Base-by-base conservation (phyloP, 73 alveolate species). In the Effrenium voratum region DNA sequence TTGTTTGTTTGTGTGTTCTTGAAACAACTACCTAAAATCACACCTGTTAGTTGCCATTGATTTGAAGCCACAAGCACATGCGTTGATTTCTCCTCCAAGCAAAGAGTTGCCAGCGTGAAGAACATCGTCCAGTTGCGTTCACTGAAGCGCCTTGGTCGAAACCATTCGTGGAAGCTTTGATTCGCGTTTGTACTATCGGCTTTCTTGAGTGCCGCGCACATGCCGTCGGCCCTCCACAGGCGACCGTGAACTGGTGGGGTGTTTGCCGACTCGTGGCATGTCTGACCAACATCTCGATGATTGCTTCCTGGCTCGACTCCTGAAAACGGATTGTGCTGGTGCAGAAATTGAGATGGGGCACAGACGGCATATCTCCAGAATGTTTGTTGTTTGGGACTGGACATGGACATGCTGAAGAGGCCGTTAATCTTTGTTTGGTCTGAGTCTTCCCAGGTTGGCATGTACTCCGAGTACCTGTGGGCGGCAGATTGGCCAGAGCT, bases 401-500 rank as follows among this genome's bases (percentile, higher is more conserved):
- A 4, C 34, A 4, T 32, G 12, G 2, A 34, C 15, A 5, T 4
- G 2, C 24, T 2, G 47, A 5, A 5, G 47, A 5, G 24, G 47
- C 34, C 26, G 5, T n/a, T 26, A 34, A 32, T 5, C 5, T 8
- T n/a, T 70, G 24, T 32, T 26, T 70, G 47, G 24, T 22, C 24
- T 32, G 55, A 34, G 19, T 24, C 26, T 26, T 63, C 95, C 52
- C 46, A 87, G 95, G 63, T 87, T 34, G 95, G 95, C 85, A 87
- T 87, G 95, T 87, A 87, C 84, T 2, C 72, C 44, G 95, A 87
- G 85, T 87, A 87, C 84, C 95, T 87, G 43, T 87, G 95, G 95
- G 95, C 95, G 28, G 95, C 95, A 32, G 95, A 87, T 87, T 87
- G 95, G 95, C 95, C 95, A 8, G 95, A 87, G 47, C 70, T 87